A percentile compares a stretch with the other conserved stretches of the same genome.
These are phyloP conservation scores for Heliamphora exappendiculata DNA, from an alignment of 148 eudicot genomes.

Conservation along the genomic window DNA sequence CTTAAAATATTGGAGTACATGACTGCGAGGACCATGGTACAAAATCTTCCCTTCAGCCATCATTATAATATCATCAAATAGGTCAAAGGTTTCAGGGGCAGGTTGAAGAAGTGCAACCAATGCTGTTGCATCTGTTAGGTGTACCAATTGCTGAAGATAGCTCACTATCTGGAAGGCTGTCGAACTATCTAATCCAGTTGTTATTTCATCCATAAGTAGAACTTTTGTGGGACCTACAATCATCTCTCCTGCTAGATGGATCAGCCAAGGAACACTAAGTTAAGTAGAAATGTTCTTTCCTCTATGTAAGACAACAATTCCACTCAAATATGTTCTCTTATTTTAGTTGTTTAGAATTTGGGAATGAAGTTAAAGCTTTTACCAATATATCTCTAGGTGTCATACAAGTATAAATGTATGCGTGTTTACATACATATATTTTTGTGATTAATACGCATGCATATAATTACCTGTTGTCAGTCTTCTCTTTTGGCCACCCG, in stretches of 20 bases:
- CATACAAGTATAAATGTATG: too few relatives aligned
- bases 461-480: conserved; percentile 85
- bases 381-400: too few relatives aligned
- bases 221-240: conserved; percentile 77
- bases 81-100: conserved; percentile 71
- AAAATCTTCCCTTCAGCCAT: conserved; percentile 81
- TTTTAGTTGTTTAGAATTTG: too few relatives aligned
- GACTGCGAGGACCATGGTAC: conserved; percentile 66
- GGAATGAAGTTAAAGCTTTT: too few relatives aligned
- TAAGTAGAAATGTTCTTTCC: too few relatives aligned
- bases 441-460: not conserved
- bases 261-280: too few relatives aligned
- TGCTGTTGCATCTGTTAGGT: conserved; percentile 60
- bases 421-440: too few relatives aligned
- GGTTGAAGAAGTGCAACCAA: conserved; percentile 88
- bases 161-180: conserved; percentile 72
- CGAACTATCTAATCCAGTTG: conserved; percentile 87
- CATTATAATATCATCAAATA: conserved; percentile 79
- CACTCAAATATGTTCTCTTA: too few relatives aligned
- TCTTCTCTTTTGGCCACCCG: conserved; percentile 84
- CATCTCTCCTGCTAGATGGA: conserved; percentile 96
- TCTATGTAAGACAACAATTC: too few relatives aligned
- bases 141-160: conserved; percentile 65
- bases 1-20: conserved; percentile 45
- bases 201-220: conserved; percentile 83